phyloP scores from a whole-genome alignment of 1,284 basidiomycete genomes.

The Anthracocystis panici-leucophaei region DNA sequence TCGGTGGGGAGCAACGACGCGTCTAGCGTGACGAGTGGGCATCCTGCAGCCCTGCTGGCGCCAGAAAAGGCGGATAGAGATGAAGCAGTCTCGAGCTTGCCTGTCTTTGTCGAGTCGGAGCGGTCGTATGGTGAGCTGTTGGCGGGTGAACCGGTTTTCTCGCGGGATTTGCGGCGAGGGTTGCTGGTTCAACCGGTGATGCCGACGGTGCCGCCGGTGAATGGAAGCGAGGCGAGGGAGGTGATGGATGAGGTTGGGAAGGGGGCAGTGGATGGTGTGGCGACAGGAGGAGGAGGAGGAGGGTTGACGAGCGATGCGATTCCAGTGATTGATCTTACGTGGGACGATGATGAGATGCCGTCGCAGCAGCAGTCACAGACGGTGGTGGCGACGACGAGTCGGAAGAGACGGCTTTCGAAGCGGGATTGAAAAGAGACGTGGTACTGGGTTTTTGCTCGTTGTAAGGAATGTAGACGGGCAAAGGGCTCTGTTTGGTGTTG shows the following conservation, averaged over 20 bases:
- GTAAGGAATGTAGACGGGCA: background rate
- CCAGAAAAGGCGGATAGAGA: background rate
- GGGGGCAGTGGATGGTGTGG: background rate
- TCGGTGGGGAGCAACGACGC: slow-evolving; percentile 21
- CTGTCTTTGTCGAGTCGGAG: slow-evolving; percentile 45
- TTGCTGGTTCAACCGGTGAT: slow-evolving; percentile 10
- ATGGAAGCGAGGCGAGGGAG: background rate
- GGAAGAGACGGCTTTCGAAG: slow-evolving; percentile 35
- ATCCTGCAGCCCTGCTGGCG: background rate
- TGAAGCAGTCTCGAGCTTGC: slow-evolving; percentile 6
- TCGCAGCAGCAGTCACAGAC: background rate
- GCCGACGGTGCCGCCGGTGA: slow-evolving; percentile 1
- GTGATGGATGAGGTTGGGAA: background rate
- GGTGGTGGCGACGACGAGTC: background rate
- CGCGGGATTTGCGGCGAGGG: slow-evolving; percentile 49
- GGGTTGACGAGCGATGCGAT: slow-evolving; percentile 22
- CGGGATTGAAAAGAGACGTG: no score
- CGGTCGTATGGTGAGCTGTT: slow-evolving; percentile 39
- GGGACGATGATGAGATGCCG: slow-evolving; percentile 39
- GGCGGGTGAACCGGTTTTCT: slow-evolving; percentile 49
- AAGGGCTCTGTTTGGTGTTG: no score
- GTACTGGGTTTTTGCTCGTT: no score
- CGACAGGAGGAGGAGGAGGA: background rate
- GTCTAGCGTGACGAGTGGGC: background rate
- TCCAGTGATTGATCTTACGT: slow-evolving; percentile 44